Conservation (phyloP, 371 early-diverging fungal genomes). For the Mortierella sp. region DNA sequence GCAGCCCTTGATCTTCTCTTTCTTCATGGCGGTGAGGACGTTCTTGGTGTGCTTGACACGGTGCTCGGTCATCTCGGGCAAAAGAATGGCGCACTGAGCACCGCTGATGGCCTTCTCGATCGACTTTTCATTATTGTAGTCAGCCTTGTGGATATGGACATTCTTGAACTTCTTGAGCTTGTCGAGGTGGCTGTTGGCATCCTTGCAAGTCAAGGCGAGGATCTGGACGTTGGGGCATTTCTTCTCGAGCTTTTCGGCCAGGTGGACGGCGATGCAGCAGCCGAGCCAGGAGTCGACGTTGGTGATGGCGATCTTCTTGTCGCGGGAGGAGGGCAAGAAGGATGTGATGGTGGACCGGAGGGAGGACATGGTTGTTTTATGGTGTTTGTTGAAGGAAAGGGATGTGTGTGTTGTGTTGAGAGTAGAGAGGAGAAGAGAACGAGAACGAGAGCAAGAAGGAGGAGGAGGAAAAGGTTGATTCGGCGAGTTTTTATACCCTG, state of each 20-base stretch:
- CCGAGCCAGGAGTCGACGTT: constrained; percentile 41
- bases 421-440: neutral
- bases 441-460: neutral
- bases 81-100: constrained; percentile 19
- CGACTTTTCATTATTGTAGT: constrained; percentile 25
- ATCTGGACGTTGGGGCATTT: constrained; percentile 12
- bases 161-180: constrained; percentile 40
- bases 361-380: neutral
- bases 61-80: constrained; percentile 32
- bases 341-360: neutral
- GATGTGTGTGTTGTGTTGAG: neutral
- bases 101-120: constrained; percentile 23
- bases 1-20: constrained; percentile 13
- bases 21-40: constrained; percentile 29
- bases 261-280: constrained; percentile 23
- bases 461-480: neutral
- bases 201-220: constrained; percentile 6
- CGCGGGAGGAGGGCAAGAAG: neutral
- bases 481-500: neutral
- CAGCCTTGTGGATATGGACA: constrained; percentile 28
- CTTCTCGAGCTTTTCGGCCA: constrained; percentile 32
- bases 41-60: constrained; percentile 35
- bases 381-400: neutral
- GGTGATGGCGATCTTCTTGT: constrained; percentile 30
- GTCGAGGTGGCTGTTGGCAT: constrained; percentile 18